phyloP scores from a whole-genome alignment of 1,139 yeast species.

The Candida mesenterica region DNA sequence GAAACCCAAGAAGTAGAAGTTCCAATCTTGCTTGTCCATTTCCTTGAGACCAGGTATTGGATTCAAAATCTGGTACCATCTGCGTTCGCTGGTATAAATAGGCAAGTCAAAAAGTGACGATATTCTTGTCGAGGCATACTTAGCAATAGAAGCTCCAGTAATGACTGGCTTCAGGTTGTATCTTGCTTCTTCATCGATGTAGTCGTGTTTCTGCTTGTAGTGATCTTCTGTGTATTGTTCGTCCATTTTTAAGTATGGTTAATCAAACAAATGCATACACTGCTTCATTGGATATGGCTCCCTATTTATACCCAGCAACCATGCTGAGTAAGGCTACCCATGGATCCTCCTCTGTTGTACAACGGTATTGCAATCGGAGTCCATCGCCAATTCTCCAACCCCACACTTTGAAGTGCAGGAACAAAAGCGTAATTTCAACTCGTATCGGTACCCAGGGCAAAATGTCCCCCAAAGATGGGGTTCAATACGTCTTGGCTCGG shows the following conservation, averaged over 20 bases:
- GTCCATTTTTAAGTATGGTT: not conserved
- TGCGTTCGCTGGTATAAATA: constrained; percentile 9
- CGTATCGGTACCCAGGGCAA: no score
- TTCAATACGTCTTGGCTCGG: no score
- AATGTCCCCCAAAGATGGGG: no score
- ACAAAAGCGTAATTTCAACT: no score
- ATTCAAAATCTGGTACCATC: constrained; percentile 30
- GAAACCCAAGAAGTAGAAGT: constrained; percentile 61
- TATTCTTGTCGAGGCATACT: constrained; percentile 12
- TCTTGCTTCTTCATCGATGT: constrained; percentile 1
- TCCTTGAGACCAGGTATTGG: constrained; percentile 52
- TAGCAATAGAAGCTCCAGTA: constrained; percentile 1
- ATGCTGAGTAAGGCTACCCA: no score
- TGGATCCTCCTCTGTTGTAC: no score
- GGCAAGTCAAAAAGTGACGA: constrained; percentile 17
- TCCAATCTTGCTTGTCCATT: constrained; percentile 54
- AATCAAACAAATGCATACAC: no score
- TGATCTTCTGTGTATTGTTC: not conserved
- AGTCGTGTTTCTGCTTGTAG: not conserved
- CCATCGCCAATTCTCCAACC: no score
- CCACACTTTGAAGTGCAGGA: no score
- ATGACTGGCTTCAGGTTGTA: not conserved
- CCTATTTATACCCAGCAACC: no score
- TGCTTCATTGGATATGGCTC: no score
- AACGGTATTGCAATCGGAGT: no score